phyloP scores from a whole-genome alignment of 2,329 filamentous ascomycete genomes.

The Penicillium sp. region DNA sequence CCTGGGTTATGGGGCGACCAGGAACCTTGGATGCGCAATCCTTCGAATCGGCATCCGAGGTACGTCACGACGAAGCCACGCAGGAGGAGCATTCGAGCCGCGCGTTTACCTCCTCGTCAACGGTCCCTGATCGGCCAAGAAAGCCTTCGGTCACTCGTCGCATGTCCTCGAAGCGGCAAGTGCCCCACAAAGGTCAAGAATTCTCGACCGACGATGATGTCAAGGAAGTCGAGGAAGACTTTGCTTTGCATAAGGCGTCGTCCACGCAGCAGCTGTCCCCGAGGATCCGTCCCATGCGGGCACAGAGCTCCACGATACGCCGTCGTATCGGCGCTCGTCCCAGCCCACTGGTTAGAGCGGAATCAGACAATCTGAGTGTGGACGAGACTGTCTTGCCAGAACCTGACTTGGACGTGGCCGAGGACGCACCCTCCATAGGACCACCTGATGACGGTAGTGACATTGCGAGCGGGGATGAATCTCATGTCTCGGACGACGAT shows the following conservation, averaged over 20 bases:
- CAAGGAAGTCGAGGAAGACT: slow-evolving; percentile 75
- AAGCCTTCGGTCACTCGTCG: slow-evolving; percentile 75
- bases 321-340: slow-evolving; percentile 39
- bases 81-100: slow-evolving; percentile 33
- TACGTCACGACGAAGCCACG: slow-evolving; percentile 30
- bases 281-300: slow-evolving; percentile 36
- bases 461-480: slow-evolving; percentile 24
- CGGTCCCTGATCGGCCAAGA: slow-evolving; percentile 54
- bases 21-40: slow-evolving; percentile 34
- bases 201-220: slow-evolving; percentile 91
- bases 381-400: slow-evolving; percentile 42
- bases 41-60: slow-evolving; percentile 26
- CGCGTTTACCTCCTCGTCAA: slow-evolving; percentile 48
- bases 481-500: slow-evolving; percentile 58
- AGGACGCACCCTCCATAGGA: slow-evolving; percentile 24
- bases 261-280: slow-evolving; percentile 38
- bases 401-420: slow-evolving; percentile 26
- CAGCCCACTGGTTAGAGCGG: slow-evolving; percentile 37
- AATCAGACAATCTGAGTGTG: slow-evolving; percentile 41
- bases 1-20: slow-evolving; percentile 13
- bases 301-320: slow-evolving; percentile 44
- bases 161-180: slow-evolving; percentile 69
- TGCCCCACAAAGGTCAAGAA: slow-evolving; percentile 77
- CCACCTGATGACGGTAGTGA: slow-evolving; percentile 35
- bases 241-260: slow-evolving; percentile 43